Evolutionary conservation across 2,329 filamentous ascomycete species (phyloP), one percentile per base, ranked within the genome.

Genomic region (Metarhizium anisopliae): DNA sequence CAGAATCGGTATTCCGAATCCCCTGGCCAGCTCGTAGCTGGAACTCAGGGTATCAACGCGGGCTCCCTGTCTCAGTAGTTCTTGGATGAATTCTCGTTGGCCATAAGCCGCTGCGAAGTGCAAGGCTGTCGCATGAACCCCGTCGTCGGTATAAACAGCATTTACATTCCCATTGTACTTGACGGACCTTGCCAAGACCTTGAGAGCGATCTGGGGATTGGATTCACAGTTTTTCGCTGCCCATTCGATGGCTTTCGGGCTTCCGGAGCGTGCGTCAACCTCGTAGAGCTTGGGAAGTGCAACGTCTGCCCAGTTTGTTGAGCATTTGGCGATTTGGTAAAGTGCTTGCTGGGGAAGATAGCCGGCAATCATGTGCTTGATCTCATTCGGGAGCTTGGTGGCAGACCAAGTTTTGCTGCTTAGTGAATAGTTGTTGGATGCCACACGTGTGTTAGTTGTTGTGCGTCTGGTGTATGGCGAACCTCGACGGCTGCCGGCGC

Each of bases 201-300:
- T 51, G 8, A 51, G 16, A 6, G 50, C 29, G 8, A 49, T 14
- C 30, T n/a, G 4, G 25, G 7, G 10, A 29, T 51, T 16, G 4
- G 50, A 18, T 29, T 16, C 50, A 29, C 50, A 38, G 1, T 4
- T 25, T 7, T 13, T 14, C 14, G 38, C 52, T 11, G 53, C 53
- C 56, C 56, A 57, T 13, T 6, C 10, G 10, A 57, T 57, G 3
- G 56, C 56, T 11, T 14, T 49, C 6, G 50, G 53, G 36, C 47
- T 50, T 14, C 45, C 36, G 6, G 53, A 20, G 18, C 20, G 14
- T 10, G 53, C 56, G 36, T 57, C 53, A 3, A 32, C 35, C 7
- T 5, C 35, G 30, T 53, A 57, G 3, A 57, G 53, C 7, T 10
- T 20, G 30, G 43, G 43, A 4, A 20, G 25, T 6, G 38, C 43